Evolutionary conservation across 2,329 filamentous ascomycete genomes (phyloP).

Genomic region (Xylariaceae sp.): DNA sequence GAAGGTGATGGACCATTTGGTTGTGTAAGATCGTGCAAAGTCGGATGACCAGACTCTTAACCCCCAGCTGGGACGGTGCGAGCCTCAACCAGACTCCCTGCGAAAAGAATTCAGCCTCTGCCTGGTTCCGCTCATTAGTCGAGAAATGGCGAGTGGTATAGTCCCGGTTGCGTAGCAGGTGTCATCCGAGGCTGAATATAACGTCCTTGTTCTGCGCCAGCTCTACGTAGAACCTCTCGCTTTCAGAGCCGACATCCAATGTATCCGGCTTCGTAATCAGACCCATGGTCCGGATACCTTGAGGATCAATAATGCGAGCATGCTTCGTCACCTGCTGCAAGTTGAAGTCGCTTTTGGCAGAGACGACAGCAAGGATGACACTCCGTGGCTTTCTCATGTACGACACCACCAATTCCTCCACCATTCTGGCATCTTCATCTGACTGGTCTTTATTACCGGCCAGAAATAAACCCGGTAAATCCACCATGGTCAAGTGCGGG

Average conservation of each 20-base stretch:
- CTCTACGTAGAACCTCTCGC: slow-evolving; percentile 36
- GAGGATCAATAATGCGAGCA: slow-evolving; percentile 33
- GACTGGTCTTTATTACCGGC: slow-evolving; percentile 32
- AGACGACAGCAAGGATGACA: slow-evolving; percentile 50
- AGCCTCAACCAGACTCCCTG: slow-evolving; percentile 15
- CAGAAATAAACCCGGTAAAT: not conserved
- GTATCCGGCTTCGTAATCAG: slow-evolving; percentile 46
- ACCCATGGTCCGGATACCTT: slow-evolving; percentile 41
- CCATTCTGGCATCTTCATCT: slow-evolving; percentile 22
- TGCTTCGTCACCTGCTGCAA: slow-evolving; percentile 51
- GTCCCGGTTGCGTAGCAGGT: slow-evolving; percentile 42
- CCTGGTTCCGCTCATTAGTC: slow-evolving; percentile 6
- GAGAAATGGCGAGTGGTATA: not conserved
- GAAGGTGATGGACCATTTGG: slow-evolving; percentile 22
- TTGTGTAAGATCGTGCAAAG: slow-evolving; percentile 27
- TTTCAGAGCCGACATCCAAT: slow-evolving; percentile 32
- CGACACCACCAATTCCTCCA: slow-evolving; percentile 36
- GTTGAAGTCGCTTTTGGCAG: slow-evolving; percentile 46
- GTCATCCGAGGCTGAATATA: slow-evolving; percentile 46
- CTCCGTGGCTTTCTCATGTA: slow-evolving; percentile 51
- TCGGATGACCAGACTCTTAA: slow-evolving; percentile 18
- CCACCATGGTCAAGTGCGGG: too few species aligned
- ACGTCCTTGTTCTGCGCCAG: slow-evolving; percentile 43
- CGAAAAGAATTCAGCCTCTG: slow-evolving; percentile 17
- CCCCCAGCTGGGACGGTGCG: slow-evolving; percentile 18